These are phyloP conservation scores for Cicer yamashitae DNA, from an alignment of 306 rosid genomes.

Conservation along the genomic window DNA sequence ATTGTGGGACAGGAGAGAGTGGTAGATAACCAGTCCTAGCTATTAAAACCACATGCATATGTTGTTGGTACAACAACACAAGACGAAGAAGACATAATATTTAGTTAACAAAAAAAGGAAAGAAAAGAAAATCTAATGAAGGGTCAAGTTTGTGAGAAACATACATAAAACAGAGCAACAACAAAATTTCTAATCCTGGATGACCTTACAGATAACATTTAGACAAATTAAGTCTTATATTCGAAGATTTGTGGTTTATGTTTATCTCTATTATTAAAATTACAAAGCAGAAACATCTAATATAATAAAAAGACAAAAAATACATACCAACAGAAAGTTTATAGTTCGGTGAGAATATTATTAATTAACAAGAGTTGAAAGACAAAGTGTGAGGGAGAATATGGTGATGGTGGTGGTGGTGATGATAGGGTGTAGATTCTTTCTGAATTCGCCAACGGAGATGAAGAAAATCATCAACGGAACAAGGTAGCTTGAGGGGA, in stretches of 20 bases:
- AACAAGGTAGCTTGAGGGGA: constrained; percentile 68
- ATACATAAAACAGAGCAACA: no score
- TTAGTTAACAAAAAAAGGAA: no score
- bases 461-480: constrained; percentile 68
- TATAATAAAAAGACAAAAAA: neutral
- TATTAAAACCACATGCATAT: no score
- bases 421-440: constrained; percentile 47
- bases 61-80: no score
- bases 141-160: no score
- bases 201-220: no score
- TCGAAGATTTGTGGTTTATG: neutral
- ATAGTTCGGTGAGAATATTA: neutral
- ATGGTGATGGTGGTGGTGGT: constrained; percentile 15
- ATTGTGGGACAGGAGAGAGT: no score
- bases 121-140: no score
- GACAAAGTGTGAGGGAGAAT: constrained; percentile 55
- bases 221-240: neutral
- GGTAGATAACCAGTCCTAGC: no score
- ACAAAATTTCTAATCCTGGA: no score
- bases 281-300: neutral
- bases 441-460: constrained; percentile 65
- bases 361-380: constrained; percentile 57
- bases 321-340: neutral
- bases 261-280: neutral
- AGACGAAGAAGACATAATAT: no score